Evolutionary conservation across 805 yeast genomes (phyloP), one percentile per base, ranked within the genome.

Genomic region (Candida hungchunana): DNA sequence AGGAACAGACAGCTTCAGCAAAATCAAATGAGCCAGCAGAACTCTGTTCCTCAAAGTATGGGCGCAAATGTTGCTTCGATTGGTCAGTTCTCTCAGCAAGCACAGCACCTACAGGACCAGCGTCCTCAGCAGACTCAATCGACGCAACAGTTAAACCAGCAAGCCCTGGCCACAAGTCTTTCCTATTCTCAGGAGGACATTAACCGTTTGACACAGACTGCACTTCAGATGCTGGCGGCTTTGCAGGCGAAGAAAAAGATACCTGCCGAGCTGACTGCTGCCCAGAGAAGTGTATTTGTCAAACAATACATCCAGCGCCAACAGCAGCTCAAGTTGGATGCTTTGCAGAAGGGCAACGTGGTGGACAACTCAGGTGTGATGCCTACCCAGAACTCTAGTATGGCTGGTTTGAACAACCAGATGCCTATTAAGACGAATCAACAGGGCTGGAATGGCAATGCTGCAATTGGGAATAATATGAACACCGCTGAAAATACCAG

Each of bases 1-100:
- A 52, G 60, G 34, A 44, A 46, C 18, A 53, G 60, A 29, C 62
- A 53, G 31, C 54, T 44, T 15, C 64, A 57, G 34, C 53, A 37
- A 37, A 60, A 9, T 8, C n/a, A 25, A 9, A 21, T 21, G 24
- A 21, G 24, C 24, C 24, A 21, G 12, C n/a, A n/a, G n/a, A n/a
- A n/a, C n/a, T n/a, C n/a, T n/a, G n/a, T n/a, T n/a, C n/a, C n/a
- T n/a, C n/a, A n/a, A n/a, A n/a, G n/a, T n/a, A n/a, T n/a, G n/a
- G n/a, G n/a, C n/a, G n/a, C n/a, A n/a, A n/a, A n/a, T n/a, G n/a
- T n/a, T n/a, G n/a, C n/a, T n/a, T n/a, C n/a, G n/a, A n/a, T n/a
- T n/a, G n/a, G n/a, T n/a, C n/a, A 59, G 31, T 50, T 60, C 35
- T 67, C 30, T 29, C 39, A 29, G 11, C 39, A 29, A 20, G 23